Percentiles rank a stretch among this genome's conserved stretches.
These are phyloP conservation scores for Kwoniella europaea DNA, from an alignment of 768 basidiomycete genomes.

Conservation along the genomic window DNA sequence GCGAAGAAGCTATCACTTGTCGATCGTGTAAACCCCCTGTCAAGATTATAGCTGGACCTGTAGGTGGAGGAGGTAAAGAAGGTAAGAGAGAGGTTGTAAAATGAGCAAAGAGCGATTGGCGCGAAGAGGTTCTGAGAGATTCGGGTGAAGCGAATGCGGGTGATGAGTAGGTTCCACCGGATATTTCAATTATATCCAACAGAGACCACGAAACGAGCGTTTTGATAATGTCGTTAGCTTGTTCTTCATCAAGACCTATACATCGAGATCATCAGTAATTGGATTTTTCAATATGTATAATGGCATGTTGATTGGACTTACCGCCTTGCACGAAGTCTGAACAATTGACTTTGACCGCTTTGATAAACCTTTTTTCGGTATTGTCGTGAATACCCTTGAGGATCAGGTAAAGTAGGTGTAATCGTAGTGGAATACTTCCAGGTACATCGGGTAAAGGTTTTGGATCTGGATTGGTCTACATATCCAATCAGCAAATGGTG, in stretches of 20 bases:
- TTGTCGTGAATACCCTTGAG: slow-evolving; percentile 28
- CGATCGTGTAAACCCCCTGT: slow-evolving; percentile 49
- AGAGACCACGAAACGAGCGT: slow-evolving; percentile 45
- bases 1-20: slow-evolving; percentile 31
- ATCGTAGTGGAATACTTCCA: slow-evolving; percentile 28
- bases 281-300: not conserved
- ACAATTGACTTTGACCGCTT: slow-evolving; percentile 51
- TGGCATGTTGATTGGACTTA: slow-evolving; percentile 22
- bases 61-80: slow-evolving; percentile 36
- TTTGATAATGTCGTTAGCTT: slow-evolving; percentile 38
- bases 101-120: slow-evolving; percentile 51
- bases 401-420: slow-evolving; percentile 48
- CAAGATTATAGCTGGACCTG: slow-evolving; percentile 47
- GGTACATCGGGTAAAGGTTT: slow-evolving; percentile 42
- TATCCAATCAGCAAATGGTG: slow-evolving; percentile 7
- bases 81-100: slow-evolving; percentile 46
- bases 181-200: slow-evolving; percentile 50
- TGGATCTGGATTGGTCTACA: slow-evolving; percentile 46
- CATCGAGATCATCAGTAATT: not conserved
- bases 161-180: slow-evolving; percentile 46
- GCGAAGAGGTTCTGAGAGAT: slow-evolving; percentile 12
- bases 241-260: slow-evolving; percentile 44
- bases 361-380: slow-evolving; percentile 36
- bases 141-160: slow-evolving; percentile 33
- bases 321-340: slow-evolving; percentile 54